Conservation (phyloP, 805 yeast genomes). For the Nakazawaea molendinolei region DNA sequence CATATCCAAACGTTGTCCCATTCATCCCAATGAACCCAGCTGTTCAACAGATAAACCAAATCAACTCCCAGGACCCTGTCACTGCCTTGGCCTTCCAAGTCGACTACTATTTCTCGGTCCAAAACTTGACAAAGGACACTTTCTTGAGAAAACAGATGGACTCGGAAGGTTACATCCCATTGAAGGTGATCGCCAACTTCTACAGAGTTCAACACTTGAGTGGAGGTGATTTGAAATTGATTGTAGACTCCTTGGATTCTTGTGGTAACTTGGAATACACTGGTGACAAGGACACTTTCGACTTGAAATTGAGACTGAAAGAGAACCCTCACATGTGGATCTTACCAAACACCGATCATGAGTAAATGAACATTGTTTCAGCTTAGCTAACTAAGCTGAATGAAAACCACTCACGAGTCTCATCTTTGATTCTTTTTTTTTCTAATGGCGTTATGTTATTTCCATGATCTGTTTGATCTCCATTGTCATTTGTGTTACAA, state of each 20-base stretch:
- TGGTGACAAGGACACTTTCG: constrained; percentile 33
- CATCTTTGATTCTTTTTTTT: background rate
- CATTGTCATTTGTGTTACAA: no score
- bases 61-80: constrained; percentile 13
- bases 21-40: constrained; percentile 4
- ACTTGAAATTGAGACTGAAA: constrained; percentile 54
- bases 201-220: constrained; percentile 68
- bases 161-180: constrained; percentile 63
- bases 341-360: constrained; percentile 45
- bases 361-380: constrained; percentile 7
- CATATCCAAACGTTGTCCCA: constrained; percentile 3
- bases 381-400: background rate
- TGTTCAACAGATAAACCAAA: constrained; percentile 5
- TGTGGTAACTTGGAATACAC: constrained; percentile 40
- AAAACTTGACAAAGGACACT: constrained; percentile 80
- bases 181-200: constrained; percentile 58
- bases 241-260: constrained; percentile 47
- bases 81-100: constrained; percentile 46
- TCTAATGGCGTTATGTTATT: constrained; percentile 3
- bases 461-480: background rate
- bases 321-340: constrained; percentile 63
- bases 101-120: constrained; percentile 85
- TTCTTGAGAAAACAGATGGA: constrained; percentile 80
- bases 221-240: constrained; percentile 43
- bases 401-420: background rate